Evolutionary conservation across 805 yeast genomes (phyloP).

Genomic region (Starmera quercuum): DNA sequence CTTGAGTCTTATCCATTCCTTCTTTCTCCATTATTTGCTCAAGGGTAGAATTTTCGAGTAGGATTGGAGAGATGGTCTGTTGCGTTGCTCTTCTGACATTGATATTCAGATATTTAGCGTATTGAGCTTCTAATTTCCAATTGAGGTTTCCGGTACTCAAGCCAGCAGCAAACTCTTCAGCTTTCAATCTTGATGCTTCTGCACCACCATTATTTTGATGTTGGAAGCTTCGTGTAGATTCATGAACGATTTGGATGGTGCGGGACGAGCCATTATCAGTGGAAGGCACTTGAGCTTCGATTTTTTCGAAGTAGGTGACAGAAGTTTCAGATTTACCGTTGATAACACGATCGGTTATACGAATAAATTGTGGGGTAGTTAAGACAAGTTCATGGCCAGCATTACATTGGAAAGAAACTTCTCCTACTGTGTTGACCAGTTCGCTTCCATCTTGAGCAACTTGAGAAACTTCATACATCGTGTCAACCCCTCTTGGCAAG

Average conservation of each 20-base stretch:
- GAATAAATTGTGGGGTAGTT: conserved; percentile 23
- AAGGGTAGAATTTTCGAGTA: conserved; percentile 25
- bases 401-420: conserved; percentile 25
- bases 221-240: conserved; percentile 15
- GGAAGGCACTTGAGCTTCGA: neutral
- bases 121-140: conserved; percentile 34
- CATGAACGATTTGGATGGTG: neutral
- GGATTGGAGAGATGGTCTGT: conserved; percentile 29
- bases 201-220: conserved; percentile 17
- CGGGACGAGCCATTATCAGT: neutral
- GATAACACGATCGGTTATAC: conserved; percentile 6
- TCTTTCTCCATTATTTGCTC: conserved; percentile 17
- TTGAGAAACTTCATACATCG: conserved; percentile 32
- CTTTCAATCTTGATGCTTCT: conserved; percentile 13
- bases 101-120: conserved; percentile 21
- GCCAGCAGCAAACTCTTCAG: conserved; percentile 16
- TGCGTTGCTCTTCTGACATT: conserved; percentile 23
- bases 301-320: conserved; percentile 18
- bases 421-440: conserved; percentile 3
- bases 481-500: conserved; percentile 35
- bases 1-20: conserved; percentile 12
- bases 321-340: conserved; percentile 12
- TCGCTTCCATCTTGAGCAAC: conserved; percentile 16
- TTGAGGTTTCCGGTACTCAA: conserved; percentile 17
- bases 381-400: conserved; percentile 33